Base-by-base conservation (phyloP, 2,329 filamentous ascomycete genomes). In the Fusarium irregulare region DNA sequence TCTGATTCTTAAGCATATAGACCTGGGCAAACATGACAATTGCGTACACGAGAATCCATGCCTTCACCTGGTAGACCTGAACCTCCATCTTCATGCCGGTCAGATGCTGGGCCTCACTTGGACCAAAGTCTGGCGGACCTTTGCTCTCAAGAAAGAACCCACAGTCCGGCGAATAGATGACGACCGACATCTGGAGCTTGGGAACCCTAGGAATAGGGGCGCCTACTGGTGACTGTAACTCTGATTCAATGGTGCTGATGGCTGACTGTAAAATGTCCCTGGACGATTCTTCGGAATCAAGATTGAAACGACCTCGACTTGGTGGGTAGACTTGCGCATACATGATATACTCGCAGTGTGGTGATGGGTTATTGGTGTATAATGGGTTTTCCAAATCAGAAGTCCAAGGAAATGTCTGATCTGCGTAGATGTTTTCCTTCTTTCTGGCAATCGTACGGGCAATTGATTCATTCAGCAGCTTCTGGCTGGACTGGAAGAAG, bases 271-370 rank as follows among this genome's bases (percentile, higher is more conserved):
- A 80, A 78, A 55, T 57, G 40, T 49, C 76, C 73, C 40, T 74
- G 70, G 69, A 68, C 34, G 78, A 76, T 45, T 78, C 78, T 49
- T 79, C 75, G 3, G 78, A 75, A 50, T 66, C 76, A 61, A 72
- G 77, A 61, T 70, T 77, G 62, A 83, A 67, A 21, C 78, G 76
- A 11, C 78, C 73, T 14, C 78, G 78, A 48, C 84, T 79, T 6
- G 86, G 79, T 3, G 89, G 88, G 66, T 92, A 86, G 42, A 95
- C 85, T 77, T 98, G 96, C 30, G 95, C 83, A 78, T 94, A 98
- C 57, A 97, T 83, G 51, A 99, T 83, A 76, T 93, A 93, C 79
- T 99, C 96, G 84, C 96, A 99, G 73, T 93, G 92, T 1, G 93
- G 93, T 14, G 77, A 79, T 20, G 89, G 87, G 63, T 86, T 85